A percentile compares a stretch with the other conserved stretches of the same genome.
Conservation (phyloP, 2,329 filamentous ascomycete genomes). For the Ciborinia camelliae region DNA sequence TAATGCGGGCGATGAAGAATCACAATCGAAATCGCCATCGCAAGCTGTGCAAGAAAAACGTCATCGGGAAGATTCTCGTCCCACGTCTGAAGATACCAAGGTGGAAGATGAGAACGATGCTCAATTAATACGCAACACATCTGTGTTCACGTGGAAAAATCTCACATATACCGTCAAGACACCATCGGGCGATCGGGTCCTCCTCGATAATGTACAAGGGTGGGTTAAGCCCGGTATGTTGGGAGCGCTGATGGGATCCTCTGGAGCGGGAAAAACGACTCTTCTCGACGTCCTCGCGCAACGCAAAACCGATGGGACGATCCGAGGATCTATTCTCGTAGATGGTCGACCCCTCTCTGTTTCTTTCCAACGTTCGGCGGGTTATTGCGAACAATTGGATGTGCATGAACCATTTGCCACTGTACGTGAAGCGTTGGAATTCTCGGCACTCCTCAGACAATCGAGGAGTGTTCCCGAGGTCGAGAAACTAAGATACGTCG, state of each 20-base stretch:
- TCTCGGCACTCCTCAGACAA: constrained; percentile 81
- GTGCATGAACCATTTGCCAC: constrained; percentile 80
- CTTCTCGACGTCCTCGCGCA: constrained; percentile 82
- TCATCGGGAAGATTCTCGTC: constrained; percentile 12
- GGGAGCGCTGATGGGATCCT: constrained; percentile 58
- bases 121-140: constrained; percentile 58
- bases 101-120: constrained; percentile 39
- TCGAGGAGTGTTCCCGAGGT: constrained; percentile 63
- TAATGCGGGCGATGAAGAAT: constrained; percentile 49
- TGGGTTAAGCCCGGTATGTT: constrained; percentile 60
- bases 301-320: constrained; percentile 82
- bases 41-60: constrained; percentile 24
- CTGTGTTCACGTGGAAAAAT: constrained; percentile 72
- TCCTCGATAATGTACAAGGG: constrained; percentile 64
- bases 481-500: constrained; percentile 82
- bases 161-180: constrained; percentile 65
- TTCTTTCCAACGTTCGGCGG: constrained; percentile 86
- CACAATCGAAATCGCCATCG: too few relatives aligned
- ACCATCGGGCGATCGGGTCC: constrained; percentile 57
- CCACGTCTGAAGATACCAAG: constrained; percentile 27
- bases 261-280: constrained; percentile 83
- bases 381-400: constrained; percentile 71
- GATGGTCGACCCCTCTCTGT: constrained; percentile 64
- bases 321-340: constrained; percentile 75
- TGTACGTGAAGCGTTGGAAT: constrained; percentile 81